Conservation (phyloP, 2,329 filamentous ascomycete genomes). For the Neoascochyta sp. region DNA sequence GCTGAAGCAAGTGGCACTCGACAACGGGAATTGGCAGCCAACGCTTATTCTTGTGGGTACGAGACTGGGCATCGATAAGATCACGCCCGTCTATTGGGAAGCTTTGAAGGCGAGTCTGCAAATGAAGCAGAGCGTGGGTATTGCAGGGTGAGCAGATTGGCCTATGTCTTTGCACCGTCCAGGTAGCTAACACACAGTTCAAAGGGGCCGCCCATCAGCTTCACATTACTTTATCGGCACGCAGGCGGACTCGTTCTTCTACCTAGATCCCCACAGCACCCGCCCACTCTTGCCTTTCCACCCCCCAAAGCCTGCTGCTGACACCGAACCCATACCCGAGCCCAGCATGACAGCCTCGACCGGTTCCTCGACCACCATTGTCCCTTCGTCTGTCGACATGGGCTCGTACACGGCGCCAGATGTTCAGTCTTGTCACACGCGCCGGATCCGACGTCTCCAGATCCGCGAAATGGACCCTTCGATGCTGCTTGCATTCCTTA, state of each 20-base stretch:
- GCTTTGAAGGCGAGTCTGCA: constrained; percentile 81
- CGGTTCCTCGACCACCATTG: constrained; percentile 20
- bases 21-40: constrained; percentile 66
- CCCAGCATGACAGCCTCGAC: constrained; percentile 9
- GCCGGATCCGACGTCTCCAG: constrained; percentile 75
- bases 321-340: constrained; percentile 1
- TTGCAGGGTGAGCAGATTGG: constrained; percentile 70
- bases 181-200: constrained; percentile 7
- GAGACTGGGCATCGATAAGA: constrained; percentile 85
- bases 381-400: constrained; percentile 9
- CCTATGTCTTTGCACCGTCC: not conserved
- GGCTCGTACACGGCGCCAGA: constrained; percentile 65
- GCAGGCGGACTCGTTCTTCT: constrained; percentile 80
- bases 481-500: constrained; percentile 93
- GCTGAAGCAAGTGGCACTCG: constrained; percentile 73
- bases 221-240: constrained; percentile 74
- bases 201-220: constrained; percentile 83
- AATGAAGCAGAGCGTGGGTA: constrained; percentile 89
- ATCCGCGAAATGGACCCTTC: constrained; percentile 95
- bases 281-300: constrained; percentile 69
- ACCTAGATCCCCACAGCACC: constrained; percentile 89
- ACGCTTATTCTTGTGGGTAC: constrained; percentile 88
- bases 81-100: constrained; percentile 93
- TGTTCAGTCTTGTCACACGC: constrained; percentile 79
- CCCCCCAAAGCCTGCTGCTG: constrained; percentile 18